Conservation (phyloP, 2,329 filamentous ascomycete genomes). For the Aspergillus ibericus region DNA sequence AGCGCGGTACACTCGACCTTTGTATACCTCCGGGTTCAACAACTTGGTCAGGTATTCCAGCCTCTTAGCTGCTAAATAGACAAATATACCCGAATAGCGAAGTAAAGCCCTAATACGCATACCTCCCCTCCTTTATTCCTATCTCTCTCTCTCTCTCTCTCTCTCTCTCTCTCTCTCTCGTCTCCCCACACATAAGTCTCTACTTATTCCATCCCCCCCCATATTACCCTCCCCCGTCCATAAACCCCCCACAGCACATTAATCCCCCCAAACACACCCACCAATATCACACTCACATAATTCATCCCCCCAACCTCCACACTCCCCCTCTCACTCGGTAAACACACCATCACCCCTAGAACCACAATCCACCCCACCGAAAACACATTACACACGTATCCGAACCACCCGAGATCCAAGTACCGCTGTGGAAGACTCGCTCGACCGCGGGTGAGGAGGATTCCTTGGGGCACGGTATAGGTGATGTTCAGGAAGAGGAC, state of each 20-base stretch:
- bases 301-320: neutral
- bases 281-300: neutral
- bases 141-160: too few relatives aligned
- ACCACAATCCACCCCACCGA: slow-evolving; percentile 10
- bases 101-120: too few relatives aligned
- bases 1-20: too few relatives aligned
- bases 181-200: neutral
- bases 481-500: slow-evolving; percentile 37
- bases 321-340: neutral
- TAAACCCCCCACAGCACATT: neutral
- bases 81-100: too few relatives aligned
- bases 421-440: slow-evolving; percentile 20
- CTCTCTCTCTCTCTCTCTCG: too few relatives aligned
- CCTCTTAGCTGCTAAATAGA: too few relatives aligned
- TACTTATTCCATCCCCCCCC: neutral
- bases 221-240: neutral
- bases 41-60: too few relatives aligned
- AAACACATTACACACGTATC: slow-evolving; percentile 4
- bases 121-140: too few relatives aligned
- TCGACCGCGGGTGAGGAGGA: slow-evolving; percentile 41
- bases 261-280: neutral
- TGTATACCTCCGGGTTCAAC: too few relatives aligned
- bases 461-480: slow-evolving; percentile 46
- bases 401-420: slow-evolving; percentile 14
- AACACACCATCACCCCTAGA: slow-evolving; percentile 4